Percentiles rank a stretch among this genome's conserved stretches.
These are phyloP conservation scores for Hypericum androsaemum DNA, from an alignment of 345 rosid species.

Conservation along the genomic window DNA sequence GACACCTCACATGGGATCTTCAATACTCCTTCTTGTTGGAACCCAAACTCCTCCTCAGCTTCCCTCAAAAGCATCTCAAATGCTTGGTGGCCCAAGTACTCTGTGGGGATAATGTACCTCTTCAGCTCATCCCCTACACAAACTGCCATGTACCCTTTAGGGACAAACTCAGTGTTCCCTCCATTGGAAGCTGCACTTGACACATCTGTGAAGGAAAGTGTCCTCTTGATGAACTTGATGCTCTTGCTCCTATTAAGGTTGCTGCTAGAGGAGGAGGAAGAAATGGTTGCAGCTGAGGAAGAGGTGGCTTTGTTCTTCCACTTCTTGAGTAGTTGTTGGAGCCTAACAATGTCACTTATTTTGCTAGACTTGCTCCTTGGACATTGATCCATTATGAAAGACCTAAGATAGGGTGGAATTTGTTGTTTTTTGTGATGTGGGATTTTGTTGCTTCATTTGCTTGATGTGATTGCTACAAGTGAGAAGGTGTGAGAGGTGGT, in stretches of 20 bases:
- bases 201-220: conserved; percentile 16
- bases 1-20: conserved; percentile 1
- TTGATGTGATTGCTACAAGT: neutral
- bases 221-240: conserved; percentile 22
- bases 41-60: conserved; percentile 3
- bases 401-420: too few species aligned
- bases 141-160: neutral
- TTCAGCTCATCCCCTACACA: conserved; percentile 1
- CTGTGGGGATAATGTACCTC: neutral
- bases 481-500: neutral
- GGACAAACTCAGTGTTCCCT: neutral
- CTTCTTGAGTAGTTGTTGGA: conserved; percentile 19
- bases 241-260: conserved; percentile 1
- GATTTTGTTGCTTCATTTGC: neutral
- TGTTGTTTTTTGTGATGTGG: too few species aligned
- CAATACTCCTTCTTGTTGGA: conserved; percentile 1
- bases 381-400: neutral
- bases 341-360: conserved; percentile 24
- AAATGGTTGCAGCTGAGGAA: neutral
- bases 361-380: conserved; percentile 5
- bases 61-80: neutral
- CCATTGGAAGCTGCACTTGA: neutral
- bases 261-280: neutral
- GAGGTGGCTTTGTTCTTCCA: conserved; percentile 17
- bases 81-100: conserved; percentile 3